phyloP scores from a whole-genome alignment of 768 basidiomycete genomes.

The Lepiota venenata region DNA sequence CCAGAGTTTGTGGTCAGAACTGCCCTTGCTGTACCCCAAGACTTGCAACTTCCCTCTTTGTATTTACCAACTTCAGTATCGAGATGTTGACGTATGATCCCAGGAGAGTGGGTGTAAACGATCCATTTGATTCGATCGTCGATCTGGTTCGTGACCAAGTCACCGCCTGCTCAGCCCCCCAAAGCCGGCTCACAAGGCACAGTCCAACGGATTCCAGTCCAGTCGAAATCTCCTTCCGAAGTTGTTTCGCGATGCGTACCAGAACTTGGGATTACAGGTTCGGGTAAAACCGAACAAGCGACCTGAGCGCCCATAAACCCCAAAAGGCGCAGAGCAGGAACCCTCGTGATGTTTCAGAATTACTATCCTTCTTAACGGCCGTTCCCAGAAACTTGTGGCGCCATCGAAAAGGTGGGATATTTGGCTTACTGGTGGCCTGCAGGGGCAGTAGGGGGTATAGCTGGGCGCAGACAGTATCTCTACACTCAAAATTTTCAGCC shows the following conservation, averaged over 20 bases:
- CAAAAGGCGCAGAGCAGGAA: slow-evolving; percentile 27
- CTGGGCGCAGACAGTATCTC: background rate
- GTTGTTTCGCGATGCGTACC: slow-evolving; percentile 38
- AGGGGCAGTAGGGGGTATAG: too few species aligned
- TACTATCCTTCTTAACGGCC: slow-evolving; percentile 24
- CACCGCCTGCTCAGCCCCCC: slow-evolving; percentile 41
- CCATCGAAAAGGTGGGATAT: slow-evolving; percentile 16
- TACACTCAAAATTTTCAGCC: background rate
- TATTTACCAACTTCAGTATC: slow-evolving; percentile 31
- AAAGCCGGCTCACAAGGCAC: slow-evolving; percentile 43
- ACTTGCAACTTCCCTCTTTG: slow-evolving; percentile 32
- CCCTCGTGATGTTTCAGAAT: slow-evolving; percentile 34
- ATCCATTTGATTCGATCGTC: slow-evolving; percentile 37
- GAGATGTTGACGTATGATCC: slow-evolving; percentile 43
- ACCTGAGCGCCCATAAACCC: slow-evolving; percentile 31
- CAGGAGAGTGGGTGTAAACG: slow-evolving; percentile 34
- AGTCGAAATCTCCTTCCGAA: slow-evolving; percentile 42
- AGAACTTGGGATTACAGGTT: slow-evolving; percentile 48
- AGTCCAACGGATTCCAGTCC: slow-evolving; percentile 37
- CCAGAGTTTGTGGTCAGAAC: slow-evolving; percentile 31
- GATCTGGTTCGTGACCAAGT: slow-evolving; percentile 44
- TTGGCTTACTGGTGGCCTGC: background rate
- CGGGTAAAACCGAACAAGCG: slow-evolving; percentile 43
- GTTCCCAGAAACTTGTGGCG: slow-evolving; percentile 31
- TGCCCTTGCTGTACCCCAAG: slow-evolving; percentile 32